Base-by-base conservation (phyloP, 2,329 filamentous ascomycete genomes). In the Colletotrichum acutatum region DNA sequence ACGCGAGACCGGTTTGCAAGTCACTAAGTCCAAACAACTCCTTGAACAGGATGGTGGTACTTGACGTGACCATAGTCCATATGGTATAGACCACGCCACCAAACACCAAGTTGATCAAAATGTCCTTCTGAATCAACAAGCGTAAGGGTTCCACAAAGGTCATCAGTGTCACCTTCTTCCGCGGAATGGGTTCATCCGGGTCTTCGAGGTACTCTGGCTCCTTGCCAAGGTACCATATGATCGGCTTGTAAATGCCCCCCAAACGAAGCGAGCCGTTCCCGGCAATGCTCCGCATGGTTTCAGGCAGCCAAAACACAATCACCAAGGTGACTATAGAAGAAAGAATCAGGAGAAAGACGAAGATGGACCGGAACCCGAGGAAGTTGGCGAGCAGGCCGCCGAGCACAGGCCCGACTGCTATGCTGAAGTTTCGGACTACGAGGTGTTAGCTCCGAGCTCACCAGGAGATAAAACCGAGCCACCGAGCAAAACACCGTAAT, bases 61-160 rank as follows among this genome's bases (percentile, higher is more conserved):
- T 83, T 1, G 83, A 81, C 8, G 83, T 85, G 5, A 87, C 83
- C 85, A 87, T 87, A 24, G 82, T 86, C 84, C 85, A 87, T 12
- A 84, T 80, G 0, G 86, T 81, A 60, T 80, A 80, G 4, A 78
- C 68, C 22, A 80, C 71, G 16, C 80, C 80, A 28, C 84, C 84
- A 69, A 83, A 87, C 5, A 85, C 64, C 2, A 88, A 74, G 11
- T 82, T 83, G n/a, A 83, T 75, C 30, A 84, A 75, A 7, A 87
- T 82, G 58, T 87, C 85, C 66, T 83, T 85, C 42, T 87, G 82
- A 2, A 73, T 54, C 7, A 87, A 76, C 49, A 85, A 80, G 5
- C 71, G 76, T 3, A 87, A 75, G 0, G 85, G 84, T 5, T 78
- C 77, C 2, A 84, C 30, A 26, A 83, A 80, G 0, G 78, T 83